phyloP scores from a whole-genome alignment of 768 basidiomycete genomes.

The Podaxis carcinomalis region DNA sequence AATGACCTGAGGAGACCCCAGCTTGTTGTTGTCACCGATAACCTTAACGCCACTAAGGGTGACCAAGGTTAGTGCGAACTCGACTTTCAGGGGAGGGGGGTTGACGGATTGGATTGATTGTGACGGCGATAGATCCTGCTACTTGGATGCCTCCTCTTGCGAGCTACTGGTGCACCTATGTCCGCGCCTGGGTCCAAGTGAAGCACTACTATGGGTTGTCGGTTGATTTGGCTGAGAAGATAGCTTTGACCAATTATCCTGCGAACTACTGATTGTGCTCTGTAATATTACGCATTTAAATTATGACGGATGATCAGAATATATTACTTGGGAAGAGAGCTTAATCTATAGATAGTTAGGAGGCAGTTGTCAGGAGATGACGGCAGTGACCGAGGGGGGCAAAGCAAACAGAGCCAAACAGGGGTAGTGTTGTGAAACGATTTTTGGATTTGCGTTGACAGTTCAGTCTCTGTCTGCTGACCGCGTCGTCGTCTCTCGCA shows the following conservation, averaged over 20 bases:
- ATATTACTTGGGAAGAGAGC: too few species aligned
- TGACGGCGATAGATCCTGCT: constrained; percentile 33
- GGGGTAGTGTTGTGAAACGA: constrained; percentile 29
- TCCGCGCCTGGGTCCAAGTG: constrained; percentile 46
- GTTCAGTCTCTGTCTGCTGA: constrained; percentile 17
- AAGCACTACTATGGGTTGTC: constrained; percentile 41
- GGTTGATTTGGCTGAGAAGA: constrained; percentile 46
- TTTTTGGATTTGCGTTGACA: constrained; percentile 22
- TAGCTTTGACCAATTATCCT: constrained; percentile 36
- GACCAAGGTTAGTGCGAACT: constrained; percentile 30
- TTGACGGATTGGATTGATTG: not conserved
- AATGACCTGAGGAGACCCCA: constrained; percentile 53
- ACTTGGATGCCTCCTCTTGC: constrained; percentile 43
- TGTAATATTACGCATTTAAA: too few species aligned
- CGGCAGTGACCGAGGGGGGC: not conserved
- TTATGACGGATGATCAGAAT: too few species aligned
- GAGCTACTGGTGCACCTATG: constrained; percentile 47
- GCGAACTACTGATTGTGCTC: constrained; percentile 25
- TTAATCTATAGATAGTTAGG: not conserved
- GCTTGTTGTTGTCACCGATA: constrained; percentile 41
- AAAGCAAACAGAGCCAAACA: constrained; percentile 23
- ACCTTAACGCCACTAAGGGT: constrained; percentile 21
- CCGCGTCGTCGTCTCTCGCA: constrained; percentile 20
- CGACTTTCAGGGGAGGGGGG: not conserved
- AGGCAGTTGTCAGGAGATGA: not conserved